Percentiles rank a stretch among this genome's conserved stretches.
These are phyloP conservation scores for Linderina pennispora DNA, from an alignment of 192 early-diverging fungal genomes.

Conservation along the genomic window DNA sequence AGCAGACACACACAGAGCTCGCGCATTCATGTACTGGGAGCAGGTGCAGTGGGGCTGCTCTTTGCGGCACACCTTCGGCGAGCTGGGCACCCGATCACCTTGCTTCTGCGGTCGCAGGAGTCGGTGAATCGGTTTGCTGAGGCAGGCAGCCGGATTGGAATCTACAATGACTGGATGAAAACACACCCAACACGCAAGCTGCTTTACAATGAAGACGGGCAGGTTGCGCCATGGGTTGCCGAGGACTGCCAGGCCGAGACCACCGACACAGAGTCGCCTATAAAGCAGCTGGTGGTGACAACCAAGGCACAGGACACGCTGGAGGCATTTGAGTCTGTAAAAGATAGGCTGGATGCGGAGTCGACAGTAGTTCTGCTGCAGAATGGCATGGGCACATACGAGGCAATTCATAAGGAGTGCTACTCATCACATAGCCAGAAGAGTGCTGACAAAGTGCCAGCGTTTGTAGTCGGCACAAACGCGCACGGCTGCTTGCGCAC, in stretches of 20 bases:
- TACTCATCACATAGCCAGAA: slow-evolving; percentile 10
- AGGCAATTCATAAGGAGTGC: slow-evolving; percentile 42
- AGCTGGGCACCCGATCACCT: slow-evolving; percentile 48
- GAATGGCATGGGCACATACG: slow-evolving; percentile 60
- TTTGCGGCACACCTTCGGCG: slow-evolving; percentile 53
- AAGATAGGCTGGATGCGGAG: slow-evolving; percentile 41
- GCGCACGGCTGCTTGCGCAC: slow-evolving; percentile 51
- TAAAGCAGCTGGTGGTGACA: slow-evolving; percentile 51
- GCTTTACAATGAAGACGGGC: slow-evolving; percentile 14
- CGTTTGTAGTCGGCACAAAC: slow-evolving; percentile 49
- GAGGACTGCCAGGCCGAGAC: slow-evolving; percentile 37
- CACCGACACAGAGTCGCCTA: slow-evolving; percentile 22
- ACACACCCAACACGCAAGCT: slow-evolving; percentile 28
- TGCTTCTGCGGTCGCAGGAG: slow-evolving; percentile 52
- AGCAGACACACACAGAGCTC: neutral
- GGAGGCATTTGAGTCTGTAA: slow-evolving; percentile 46
- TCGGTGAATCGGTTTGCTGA: slow-evolving; percentile 26
- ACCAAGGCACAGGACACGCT: slow-evolving; percentile 63
- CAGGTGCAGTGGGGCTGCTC: slow-evolving; percentile 64
- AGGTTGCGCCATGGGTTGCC: slow-evolving; percentile 21
- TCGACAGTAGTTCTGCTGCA: slow-evolving; percentile 58
- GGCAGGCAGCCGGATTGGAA: slow-evolving; percentile 11
- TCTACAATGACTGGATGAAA: slow-evolving; percentile 26
- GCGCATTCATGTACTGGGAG: slow-evolving; percentile 62
- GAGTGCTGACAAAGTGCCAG: slow-evolving; percentile 18